These are phyloP conservation scores for Wickerhamomyces sp. DNA, from an alignment of 1,139 yeast species.

Conservation along the genomic window DNA sequence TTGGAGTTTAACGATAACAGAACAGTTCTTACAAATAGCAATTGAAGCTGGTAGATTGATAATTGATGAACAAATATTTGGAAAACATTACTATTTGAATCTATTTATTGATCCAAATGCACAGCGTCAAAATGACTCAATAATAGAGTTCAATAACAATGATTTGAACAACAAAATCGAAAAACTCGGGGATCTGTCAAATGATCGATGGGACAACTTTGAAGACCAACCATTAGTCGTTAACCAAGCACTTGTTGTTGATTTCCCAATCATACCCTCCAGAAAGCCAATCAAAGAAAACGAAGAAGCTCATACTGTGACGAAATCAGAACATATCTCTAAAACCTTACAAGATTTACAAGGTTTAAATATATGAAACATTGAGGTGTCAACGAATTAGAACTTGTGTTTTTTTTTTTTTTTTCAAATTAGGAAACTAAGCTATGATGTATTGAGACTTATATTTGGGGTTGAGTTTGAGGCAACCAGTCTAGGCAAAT, in stretches of 20 bases:
- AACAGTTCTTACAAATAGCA: slow-evolving; percentile 62
- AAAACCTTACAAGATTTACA: slow-evolving; percentile 1
- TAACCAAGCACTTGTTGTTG: no score
- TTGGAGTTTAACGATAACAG: slow-evolving; percentile 69
- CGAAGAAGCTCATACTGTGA: no score
- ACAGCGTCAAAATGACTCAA: no score
- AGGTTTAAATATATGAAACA: neutral
- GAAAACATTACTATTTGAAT: slow-evolving; percentile 40
- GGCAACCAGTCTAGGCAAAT: slow-evolving; percentile 49
- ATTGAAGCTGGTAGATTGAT: slow-evolving; percentile 54
- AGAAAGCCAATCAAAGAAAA: neutral
- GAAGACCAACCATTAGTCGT: no score
- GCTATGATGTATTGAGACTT: neutral
- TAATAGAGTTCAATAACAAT: no score
- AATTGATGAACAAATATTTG: slow-evolving; percentile 63
- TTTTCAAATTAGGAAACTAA: no score
- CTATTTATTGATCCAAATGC: slow-evolving; percentile 7
- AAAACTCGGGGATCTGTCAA: neutral
- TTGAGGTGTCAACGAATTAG: neutral
- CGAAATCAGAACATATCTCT: neutral
- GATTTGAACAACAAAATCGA: neutral
- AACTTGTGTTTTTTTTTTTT: no score
- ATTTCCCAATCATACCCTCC: neutral
- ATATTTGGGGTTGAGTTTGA: slow-evolving; percentile 13
- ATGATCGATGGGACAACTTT: no score